Evolutionary conservation across 257 asterid genomes (phyloP).

Genomic region (Nemophila menziesii): DNA sequence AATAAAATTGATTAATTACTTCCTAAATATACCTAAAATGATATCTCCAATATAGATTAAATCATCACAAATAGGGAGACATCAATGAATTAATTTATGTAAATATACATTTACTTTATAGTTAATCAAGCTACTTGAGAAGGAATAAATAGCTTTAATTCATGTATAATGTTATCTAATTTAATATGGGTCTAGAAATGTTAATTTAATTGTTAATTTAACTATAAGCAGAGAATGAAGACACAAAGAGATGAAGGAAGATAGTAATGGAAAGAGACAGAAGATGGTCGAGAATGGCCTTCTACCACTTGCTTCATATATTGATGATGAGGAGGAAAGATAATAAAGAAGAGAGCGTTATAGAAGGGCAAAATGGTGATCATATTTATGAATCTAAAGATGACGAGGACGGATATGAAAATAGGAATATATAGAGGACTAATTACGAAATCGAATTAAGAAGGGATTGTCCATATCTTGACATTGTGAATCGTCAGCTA

Average conservation of each 20-base stretch:
- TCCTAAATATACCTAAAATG: no score
- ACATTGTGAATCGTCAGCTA: slow-evolving; percentile 95
- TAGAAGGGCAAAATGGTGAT: slow-evolving; percentile 21
- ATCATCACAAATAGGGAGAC: no score
- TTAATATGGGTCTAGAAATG: no score
- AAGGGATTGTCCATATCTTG: slow-evolving; percentile 95
- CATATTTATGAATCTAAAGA: slow-evolving; percentile 14
- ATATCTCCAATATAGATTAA: no score
- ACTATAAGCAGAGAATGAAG: background rate
- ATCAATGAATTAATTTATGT: no score
- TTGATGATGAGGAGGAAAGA: slow-evolving; percentile 62
- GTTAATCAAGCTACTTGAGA: no score
- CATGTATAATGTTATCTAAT: no score
- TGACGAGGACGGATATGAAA: no score
- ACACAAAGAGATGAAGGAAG: background rate
- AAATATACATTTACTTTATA: no score
- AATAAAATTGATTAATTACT: no score
- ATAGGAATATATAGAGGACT: slow-evolving; percentile 27
- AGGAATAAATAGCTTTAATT: no score
- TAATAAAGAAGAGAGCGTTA: slow-evolving; percentile 20
- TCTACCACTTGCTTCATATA: slow-evolving; percentile 74
- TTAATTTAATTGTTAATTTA: background rate
- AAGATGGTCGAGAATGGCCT: slow-evolving; percentile 29
- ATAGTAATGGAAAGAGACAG: background rate
- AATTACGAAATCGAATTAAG: slow-evolving; percentile 58